Evolutionary conservation across 441 rosid species (phyloP).

Genomic region (Erodium trifolium): DNA sequence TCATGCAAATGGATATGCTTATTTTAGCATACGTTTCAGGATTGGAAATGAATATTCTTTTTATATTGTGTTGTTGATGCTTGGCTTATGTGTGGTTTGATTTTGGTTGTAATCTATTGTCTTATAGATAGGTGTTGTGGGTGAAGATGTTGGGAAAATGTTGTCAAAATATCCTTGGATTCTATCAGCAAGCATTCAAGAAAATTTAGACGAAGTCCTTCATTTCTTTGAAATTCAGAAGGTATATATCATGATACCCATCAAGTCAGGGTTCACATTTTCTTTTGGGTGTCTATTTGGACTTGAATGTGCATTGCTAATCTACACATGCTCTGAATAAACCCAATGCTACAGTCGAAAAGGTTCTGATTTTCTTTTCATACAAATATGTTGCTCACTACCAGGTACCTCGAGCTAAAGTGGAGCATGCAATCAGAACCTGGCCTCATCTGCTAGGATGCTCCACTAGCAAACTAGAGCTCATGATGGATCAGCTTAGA

Average conservation of each 20-base stretch:
- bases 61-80: constrained; percentile 5
- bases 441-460: constrained; percentile 83
- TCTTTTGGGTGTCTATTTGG: background rate
- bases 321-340: background rate
- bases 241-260: constrained; percentile 27
- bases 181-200: constrained; percentile 55
- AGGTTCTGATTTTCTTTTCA: background rate
- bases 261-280: background rate
- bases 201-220: constrained; percentile 47
- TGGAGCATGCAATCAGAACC: constrained; percentile 54
- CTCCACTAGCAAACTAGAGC: constrained; percentile 51
- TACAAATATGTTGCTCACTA: constrained; percentile 6
- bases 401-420: constrained; percentile 49
- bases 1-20: background rate
- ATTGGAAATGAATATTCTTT: background rate
- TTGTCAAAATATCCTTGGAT: constrained; percentile 81
- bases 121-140: constrained; percentile 38
- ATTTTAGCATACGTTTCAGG: background rate
- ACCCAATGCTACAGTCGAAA: background rate
- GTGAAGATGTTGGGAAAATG: constrained; percentile 48
- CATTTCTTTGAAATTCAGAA: constrained; percentile 45
- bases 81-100: constrained; percentile 21
- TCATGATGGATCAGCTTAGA: constrained; percentile 50
- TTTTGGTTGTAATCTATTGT: constrained; percentile 12
- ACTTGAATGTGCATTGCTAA: background rate